Conservation (phyloP, 225 moss, liverwort and hornwort genomes). For the Bryoerythrophyllum caledonicum region DNA sequence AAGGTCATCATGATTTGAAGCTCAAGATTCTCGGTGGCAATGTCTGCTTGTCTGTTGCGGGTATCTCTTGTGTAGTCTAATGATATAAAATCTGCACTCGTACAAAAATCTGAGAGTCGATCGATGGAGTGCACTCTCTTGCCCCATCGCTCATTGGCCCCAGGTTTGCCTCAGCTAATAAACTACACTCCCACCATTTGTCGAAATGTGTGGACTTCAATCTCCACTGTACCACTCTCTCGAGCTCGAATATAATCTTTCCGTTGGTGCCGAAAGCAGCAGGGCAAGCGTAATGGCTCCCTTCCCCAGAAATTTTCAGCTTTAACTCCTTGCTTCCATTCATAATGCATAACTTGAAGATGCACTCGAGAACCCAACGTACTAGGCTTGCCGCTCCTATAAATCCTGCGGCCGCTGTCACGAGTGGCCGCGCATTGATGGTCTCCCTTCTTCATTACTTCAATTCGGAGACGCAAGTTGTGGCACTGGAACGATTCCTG, state of each 20-base stretch:
- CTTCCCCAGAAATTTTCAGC: background rate
- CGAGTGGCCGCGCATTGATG: slow-evolving; percentile 12
- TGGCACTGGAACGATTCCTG: background rate
- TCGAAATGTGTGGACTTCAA: slow-evolving; percentile 3
- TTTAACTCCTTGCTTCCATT: background rate
- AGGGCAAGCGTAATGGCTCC: background rate
- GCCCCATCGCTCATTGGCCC: slow-evolving; percentile 1
- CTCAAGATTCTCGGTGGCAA: background rate
- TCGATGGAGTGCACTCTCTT: slow-evolving; percentile 1
- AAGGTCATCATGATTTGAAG: background rate
- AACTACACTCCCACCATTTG: background rate
- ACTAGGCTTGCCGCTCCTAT: background rate
- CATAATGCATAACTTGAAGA: background rate
- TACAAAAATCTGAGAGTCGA: background rate
- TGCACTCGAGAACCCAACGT: background rate
- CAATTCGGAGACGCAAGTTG: background rate
- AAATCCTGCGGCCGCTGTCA: background rate
- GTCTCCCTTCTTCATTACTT: background rate
- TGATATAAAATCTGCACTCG: background rate
- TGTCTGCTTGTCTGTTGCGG: background rate
- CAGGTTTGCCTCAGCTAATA: background rate
- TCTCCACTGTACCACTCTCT: background rate
- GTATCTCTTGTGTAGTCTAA: background rate
- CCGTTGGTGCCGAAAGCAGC: background rate
- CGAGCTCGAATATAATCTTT: background rate